Conservation (phyloP, 495 filamentous ascomycete species). For the Xylaria venustula region DNA sequence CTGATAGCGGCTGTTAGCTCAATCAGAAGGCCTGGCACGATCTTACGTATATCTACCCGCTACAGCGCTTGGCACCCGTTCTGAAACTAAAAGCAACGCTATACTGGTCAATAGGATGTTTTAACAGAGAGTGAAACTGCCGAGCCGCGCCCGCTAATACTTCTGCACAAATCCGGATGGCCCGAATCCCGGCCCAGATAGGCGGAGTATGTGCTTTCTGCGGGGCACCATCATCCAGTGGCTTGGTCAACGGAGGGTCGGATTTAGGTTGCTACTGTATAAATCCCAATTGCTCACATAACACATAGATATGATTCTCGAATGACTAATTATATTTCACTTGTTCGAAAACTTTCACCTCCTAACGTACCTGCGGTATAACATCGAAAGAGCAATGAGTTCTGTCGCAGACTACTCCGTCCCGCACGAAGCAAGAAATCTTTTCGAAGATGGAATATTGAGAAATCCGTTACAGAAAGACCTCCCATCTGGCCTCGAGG, state of each 20-base stretch:
- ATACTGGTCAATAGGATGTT: not conserved
- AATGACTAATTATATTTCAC: not conserved
- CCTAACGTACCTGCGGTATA: not conserved
- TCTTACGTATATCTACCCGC: not conserved
- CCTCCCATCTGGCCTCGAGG: constrained; percentile 10
- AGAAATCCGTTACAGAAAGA: constrained; percentile 20
- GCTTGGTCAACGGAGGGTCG: too few relatives aligned
- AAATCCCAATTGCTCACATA: not conserved
- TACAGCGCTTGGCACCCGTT: not conserved
- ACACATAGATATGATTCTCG: not conserved
- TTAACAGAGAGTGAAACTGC: not conserved
- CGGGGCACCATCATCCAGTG: too few relatives aligned
- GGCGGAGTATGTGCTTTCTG: not conserved
- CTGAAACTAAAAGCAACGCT: not conserved
- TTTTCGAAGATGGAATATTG: constrained; percentile 27
- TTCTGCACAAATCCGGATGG: not conserved
- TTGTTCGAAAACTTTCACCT: not conserved
- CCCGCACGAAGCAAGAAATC: constrained; percentile 17
- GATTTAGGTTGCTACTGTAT: too few relatives aligned
- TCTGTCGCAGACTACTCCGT: constrained; percentile 21
- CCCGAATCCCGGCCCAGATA: not conserved
- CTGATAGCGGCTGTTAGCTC: not conserved
- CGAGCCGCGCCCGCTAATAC: not conserved
- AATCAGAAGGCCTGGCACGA: too few relatives aligned
- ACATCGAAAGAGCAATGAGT: not conserved